Base-by-base conservation (phyloP, 2,329 filamentous ascomycete genomes). In the Fusarium udum region DNA sequence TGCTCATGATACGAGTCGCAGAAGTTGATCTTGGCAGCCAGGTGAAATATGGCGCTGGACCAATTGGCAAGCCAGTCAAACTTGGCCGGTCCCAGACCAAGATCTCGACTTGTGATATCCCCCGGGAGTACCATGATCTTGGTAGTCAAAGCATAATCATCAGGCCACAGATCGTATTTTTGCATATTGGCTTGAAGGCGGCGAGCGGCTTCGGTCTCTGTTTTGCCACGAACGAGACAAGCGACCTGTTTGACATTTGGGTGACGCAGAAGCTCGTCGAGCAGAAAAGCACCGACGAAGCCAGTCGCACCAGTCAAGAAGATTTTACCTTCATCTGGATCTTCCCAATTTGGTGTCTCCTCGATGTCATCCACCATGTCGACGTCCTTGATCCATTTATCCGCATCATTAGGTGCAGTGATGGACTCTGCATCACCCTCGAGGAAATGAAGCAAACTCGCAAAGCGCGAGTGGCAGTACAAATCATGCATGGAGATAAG, bases 401-500 rank as follows among this genome's bases (percentile, higher is more conserved):
- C 59, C 12, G 59, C 18, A 16, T 56, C 59, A 9, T 56, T 45
- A n/a, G 59, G 59, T 24, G 49, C 59, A 15, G 59, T 56, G 31
- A 56, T 28, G 9, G 49, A 61, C 16, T 61, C 31, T 20, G 59
- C 22, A 10, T 42, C 22, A 18, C 39, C 45, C 13, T 37, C 32
- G 5, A 61, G 16, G 13, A 61, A 61, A 7, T 45, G 16, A n/a
- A 61, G 34, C 14, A 61, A n/a, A 3, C 31, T 56, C 4, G 39
- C 15, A 26, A 61, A 61, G 6, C 22, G 49, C 2, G 59, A 56
- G 16, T 61, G 59, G 37, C 59, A 61, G 49, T 43, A 61, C 15
- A 61, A n/a, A 12, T 61, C 59, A 45, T 61, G 49, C 59, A 61
- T 61, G 16, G 59, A 61, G 6, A 61, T 56, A 16, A 61, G 59